Percentiles rank a stretch among this genome's conserved stretches.
Conservation (phyloP, 116 monocot species). For the Cymodocea nodosa region DNA sequence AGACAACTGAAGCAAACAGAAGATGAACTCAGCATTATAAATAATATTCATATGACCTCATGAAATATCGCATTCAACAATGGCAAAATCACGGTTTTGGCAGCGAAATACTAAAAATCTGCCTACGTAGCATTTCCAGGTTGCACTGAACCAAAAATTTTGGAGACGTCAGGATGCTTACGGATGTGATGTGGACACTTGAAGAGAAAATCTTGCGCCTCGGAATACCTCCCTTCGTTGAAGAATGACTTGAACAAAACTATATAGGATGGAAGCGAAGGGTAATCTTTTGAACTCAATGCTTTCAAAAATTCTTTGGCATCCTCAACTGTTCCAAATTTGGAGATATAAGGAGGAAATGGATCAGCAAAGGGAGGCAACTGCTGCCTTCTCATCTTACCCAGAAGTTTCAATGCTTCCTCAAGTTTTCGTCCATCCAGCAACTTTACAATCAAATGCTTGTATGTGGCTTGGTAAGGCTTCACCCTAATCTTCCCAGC, state of each 20-base stretch:
- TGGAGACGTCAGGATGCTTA: constrained; percentile 44
- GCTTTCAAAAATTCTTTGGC: constrained; percentile 50
- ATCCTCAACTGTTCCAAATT: constrained; percentile 70
- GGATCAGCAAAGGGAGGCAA: constrained; percentile 74
- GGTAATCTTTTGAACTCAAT: constrained; percentile 43
- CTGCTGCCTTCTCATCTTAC: constrained; percentile 55
- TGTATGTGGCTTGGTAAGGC: constrained; percentile 79
- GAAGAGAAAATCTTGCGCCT: constrained; percentile 77
- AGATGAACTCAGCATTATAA: too few relatives aligned
- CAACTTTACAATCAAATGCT: constrained; percentile 52
- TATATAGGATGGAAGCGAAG: constrained; percentile 49
- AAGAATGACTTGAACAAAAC: constrained; percentile 69
- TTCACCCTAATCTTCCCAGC: constrained; percentile 27
- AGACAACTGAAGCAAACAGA: too few relatives aligned
- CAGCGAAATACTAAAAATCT: background rate
- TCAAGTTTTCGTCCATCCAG: constrained; percentile 46
- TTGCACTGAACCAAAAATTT: constrained; percentile 64
- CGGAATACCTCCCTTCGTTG: constrained; percentile 65
- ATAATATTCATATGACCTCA: too few relatives aligned
- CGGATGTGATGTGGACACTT: constrained; percentile 84
- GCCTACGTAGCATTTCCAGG: constrained; percentile 7
- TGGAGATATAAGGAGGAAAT: constrained; percentile 52
- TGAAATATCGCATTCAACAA: too few relatives aligned
- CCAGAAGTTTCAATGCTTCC: constrained; percentile 55
- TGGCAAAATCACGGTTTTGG: too few relatives aligned